Evolutionary conservation across 139 green algal species (phyloP), one percentile per base, ranked within the genome.

Genomic region (Chlorella sorokiniana): DNA sequence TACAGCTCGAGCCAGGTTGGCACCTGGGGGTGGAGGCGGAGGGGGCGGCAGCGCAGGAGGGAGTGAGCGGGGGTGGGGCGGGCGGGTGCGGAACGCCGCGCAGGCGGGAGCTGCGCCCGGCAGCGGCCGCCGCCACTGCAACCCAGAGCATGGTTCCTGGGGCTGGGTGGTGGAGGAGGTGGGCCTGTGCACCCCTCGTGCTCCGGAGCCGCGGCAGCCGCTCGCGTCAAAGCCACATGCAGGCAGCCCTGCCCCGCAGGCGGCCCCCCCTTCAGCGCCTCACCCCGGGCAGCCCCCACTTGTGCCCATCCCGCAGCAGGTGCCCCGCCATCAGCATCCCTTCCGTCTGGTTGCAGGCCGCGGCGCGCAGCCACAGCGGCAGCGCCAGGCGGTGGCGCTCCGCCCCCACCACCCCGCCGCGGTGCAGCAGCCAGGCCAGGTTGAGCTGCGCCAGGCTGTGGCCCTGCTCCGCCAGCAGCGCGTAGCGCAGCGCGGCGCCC

Each of bases 391-490:
- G 63, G 77, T 74, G 63, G 44, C 45, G 63, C 20, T 41, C 33
- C 1, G 42, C 45, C 20, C 45, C 63, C 10, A 68, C 5, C 22
- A 37, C 44, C 6, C 4, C 23, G n/a, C 63, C 45, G 23, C 63
- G 64, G 54, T 83, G 79, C 76, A 92, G 74, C 69, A 92, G 81
- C 75, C 79, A 92, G 0, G 76, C 89, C 7, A 88, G 87, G 72
- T 92, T 92, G 73, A 79, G 62, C 22, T 78, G 77, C 4, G 81
- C 89, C 3, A 54, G n/a, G 0, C 42, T 51, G 63, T 54, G 79
- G 79, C 89, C 89, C 83, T 90, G 85, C 87, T 93, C 89, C 18
- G 89, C 87, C 42, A 87, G 52, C 56, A 85, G 62, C 37, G 87
- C 29, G 44, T 88, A 88, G 45, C 74, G 74, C 70, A 90, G 23